phyloP scores from a whole-genome alignment of 805 yeast genomes.

The Candida ficus region DNA sequence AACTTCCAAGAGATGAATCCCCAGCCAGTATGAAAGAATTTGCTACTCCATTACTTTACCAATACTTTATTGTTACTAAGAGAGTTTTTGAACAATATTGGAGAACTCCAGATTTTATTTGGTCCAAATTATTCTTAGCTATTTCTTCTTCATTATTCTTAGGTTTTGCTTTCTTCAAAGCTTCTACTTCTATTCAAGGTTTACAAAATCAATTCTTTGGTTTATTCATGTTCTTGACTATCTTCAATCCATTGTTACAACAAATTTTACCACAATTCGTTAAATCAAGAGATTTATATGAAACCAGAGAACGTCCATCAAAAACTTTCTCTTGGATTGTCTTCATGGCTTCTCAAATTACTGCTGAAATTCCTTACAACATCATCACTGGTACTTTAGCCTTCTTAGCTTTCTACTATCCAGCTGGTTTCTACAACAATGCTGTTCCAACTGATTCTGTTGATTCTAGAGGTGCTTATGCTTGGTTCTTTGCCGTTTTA shows the following conservation, averaged over 20 bases:
- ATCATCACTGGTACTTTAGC: constrained; percentile 54
- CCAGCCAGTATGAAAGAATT: constrained; percentile 33
- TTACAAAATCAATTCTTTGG: constrained; percentile 82
- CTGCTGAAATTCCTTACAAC: constrained; percentile 66
- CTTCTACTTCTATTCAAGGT: constrained; percentile 58
- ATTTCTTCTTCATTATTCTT: constrained; percentile 57
- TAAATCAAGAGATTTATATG: constrained; percentile 59
- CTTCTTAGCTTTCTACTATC: constrained; percentile 64
- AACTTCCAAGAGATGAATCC: constrained; percentile 28
- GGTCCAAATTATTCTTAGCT: constrained; percentile 54
- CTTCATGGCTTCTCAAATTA: constrained; percentile 55
- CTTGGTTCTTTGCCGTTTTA: constrained; percentile 40
- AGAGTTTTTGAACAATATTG: constrained; percentile 62
- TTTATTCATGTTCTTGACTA: constrained; percentile 60
- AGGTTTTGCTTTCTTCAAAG: constrained; percentile 72
- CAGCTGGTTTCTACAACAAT: constrained; percentile 53
- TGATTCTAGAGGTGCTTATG: constrained; percentile 47
- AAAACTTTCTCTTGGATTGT: constrained; percentile 65
- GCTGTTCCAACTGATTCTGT: constrained; percentile 45
- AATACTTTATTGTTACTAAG: constrained; percentile 39
- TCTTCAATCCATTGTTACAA: constrained; percentile 51
- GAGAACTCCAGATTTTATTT: constrained; percentile 60
- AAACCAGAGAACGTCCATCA: constrained; percentile 70
- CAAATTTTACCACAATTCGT: constrained; percentile 62
- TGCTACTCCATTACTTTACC: constrained; percentile 40